Conservation (phyloP, 495 filamentous ascomycete species). For the Aspergillus steynii region DNA sequence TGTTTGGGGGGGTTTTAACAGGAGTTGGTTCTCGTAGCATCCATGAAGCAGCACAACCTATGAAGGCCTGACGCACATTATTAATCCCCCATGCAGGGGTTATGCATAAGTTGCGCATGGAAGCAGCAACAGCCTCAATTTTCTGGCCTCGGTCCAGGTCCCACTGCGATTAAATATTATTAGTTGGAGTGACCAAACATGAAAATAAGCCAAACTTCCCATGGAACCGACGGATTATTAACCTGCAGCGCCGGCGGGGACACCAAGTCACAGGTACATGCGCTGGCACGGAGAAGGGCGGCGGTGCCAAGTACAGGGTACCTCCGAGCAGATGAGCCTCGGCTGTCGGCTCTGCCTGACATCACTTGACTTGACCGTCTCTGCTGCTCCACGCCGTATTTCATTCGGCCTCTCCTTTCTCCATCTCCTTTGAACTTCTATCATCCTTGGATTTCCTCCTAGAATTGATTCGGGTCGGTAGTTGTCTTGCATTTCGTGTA, state of each 20-base stretch:
- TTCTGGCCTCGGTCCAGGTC: not conserved
- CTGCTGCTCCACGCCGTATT: not conserved
- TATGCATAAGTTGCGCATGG: too few relatives aligned
- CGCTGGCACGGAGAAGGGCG: not conserved
- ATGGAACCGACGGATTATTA: not conserved
- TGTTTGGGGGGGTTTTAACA: too few relatives aligned
- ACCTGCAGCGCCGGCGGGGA: not conserved
- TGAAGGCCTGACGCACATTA: too few relatives aligned
- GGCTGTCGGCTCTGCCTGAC: not conserved
- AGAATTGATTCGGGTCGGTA: not conserved
- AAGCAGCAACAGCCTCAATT: too few relatives aligned
- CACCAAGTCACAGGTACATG: not conserved
- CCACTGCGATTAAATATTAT: too few relatives aligned
- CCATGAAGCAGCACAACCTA: too few relatives aligned
- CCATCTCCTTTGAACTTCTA: not conserved
- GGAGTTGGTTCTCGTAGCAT: too few relatives aligned
- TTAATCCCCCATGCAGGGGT: too few relatives aligned
- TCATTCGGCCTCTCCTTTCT: not conserved
- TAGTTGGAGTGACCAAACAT: too few relatives aligned
- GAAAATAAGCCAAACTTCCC: not conserved
- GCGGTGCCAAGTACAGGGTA: not conserved
- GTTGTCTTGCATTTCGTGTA: not conserved
- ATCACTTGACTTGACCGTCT: not conserved
- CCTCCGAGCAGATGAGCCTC: not conserved
- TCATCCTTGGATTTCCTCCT: not conserved